Base-by-base conservation (phyloP, 257 asterid genomes). In the Parsonsia alboflavescens region DNA sequence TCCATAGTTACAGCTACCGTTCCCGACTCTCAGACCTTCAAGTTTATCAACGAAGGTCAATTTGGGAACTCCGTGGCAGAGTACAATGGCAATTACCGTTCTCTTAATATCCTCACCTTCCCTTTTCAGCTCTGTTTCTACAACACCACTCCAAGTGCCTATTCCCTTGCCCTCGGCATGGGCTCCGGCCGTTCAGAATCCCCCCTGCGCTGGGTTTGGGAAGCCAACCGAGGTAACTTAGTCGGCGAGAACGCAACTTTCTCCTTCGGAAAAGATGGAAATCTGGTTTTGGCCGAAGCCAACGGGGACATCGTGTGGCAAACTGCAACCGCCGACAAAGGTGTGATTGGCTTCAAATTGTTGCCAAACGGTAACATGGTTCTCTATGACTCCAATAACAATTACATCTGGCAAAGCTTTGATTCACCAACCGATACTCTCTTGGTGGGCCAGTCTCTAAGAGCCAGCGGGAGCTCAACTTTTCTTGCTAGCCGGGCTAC, bases 341-440 rank as follows among this genome's bases (percentile, higher is more conserved):
- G 76, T 7, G 86, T 82, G 0, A 71, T 77, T 2, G 83, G 86
- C 1, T 73, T 79, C 21, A 50, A 64, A 26, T 44, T 85, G 58
- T 26, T 80, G 36, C 75, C 81, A 4, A 82, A 72, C 33, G 88
- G 88, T 28, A 84, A 84, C 76, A 71, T 84, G 80, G 83, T 84
- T 2, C 79, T 79, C 1, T 42, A 72, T 11, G 80, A 82, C 68
- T 69, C 84, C 39, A 73, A 65, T 75, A 83, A 83, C 0, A 74
- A 57, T 1, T 82, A 73, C 48, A 56, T 77, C 2, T 83, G 85
- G 81, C 89, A 81, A 53, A 83, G 87, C 53, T 85, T 85, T 21
- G 87, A 81, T 54, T 77, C 16, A 26, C 81, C 85, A 1, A 81
- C 83, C 0, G 83, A 85, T 17, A 82, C 86, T 6, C 21, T 85